Conservation (phyloP, 192 early-diverging fungal genomes). For the Backusella australiensis region DNA sequence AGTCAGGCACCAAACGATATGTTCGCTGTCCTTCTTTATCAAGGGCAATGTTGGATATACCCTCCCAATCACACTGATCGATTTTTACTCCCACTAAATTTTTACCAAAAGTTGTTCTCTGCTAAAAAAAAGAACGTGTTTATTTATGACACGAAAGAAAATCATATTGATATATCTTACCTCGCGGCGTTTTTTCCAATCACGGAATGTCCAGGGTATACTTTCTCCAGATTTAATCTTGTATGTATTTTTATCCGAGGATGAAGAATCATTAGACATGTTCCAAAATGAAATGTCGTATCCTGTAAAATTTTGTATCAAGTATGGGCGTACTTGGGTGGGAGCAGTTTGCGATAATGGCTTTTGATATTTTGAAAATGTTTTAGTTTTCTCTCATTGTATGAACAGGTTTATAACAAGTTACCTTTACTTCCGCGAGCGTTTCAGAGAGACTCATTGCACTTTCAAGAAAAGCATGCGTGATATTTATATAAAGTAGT, state of each 20-base stretch:
- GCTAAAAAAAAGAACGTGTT: background rate
- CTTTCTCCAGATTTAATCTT: constrained; percentile 54
- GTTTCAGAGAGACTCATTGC: constrained; percentile 36
- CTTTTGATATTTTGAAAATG: background rate
- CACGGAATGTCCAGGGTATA: constrained; percentile 76
- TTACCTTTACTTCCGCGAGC: constrained; percentile 41
- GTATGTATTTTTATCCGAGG: constrained; percentile 47
- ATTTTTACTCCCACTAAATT: constrained; percentile 62
- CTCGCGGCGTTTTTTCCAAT: constrained; percentile 79
- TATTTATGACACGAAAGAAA: background rate
- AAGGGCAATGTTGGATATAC: constrained; percentile 66
- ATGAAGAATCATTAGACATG: constrained; percentile 40
- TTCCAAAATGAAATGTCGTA: constrained; percentile 77
- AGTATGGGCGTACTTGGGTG: constrained; percentile 54
- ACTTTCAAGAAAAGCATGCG: constrained; percentile 60
- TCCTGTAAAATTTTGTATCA: constrained; percentile 78
- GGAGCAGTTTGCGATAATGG: constrained; percentile 19
- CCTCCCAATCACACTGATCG: constrained; percentile 60
- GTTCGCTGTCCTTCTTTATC: constrained; percentile 70
- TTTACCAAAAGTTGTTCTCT: constrained; percentile 11
- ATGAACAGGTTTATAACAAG: background rate
- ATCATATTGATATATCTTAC: constrained; percentile 22
- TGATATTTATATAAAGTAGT: constrained; percentile 70
- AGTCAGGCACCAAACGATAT: constrained; percentile 63
- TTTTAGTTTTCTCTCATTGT: background rate